Evolutionary conservation across 352 stramenopile genomes (phyloP).

Genomic region (Phytophthora sojae): DNA sequence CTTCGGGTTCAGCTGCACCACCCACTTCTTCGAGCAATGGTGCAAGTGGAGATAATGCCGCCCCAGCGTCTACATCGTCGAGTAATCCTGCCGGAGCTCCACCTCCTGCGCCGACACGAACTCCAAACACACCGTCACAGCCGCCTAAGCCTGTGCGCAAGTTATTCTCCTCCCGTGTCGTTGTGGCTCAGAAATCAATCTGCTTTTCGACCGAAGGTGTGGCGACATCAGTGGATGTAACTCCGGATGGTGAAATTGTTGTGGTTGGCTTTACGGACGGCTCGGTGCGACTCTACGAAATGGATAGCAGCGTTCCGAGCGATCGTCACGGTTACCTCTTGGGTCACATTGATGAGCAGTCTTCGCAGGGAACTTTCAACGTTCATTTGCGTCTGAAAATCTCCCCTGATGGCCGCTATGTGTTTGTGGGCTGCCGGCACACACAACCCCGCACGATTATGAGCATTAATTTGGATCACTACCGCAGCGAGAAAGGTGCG

Average conservation of each 20-base stretch:
- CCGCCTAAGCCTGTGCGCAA: slow-evolving; percentile 57
- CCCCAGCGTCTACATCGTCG: background rate
- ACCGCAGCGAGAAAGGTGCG: slow-evolving; percentile 84
- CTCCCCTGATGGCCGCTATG: slow-evolving; percentile 74
- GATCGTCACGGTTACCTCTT: slow-evolving; percentile 84
- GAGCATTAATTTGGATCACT: slow-evolving; percentile 85
- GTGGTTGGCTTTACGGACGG: slow-evolving; percentile 85
- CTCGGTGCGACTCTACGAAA: slow-evolving; percentile 82
- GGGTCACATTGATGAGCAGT: slow-evolving; percentile 83
- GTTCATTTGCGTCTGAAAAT: slow-evolving; percentile 82
- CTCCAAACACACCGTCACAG: slow-evolving; percentile 17
- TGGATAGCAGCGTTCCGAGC: slow-evolving; percentile 85
- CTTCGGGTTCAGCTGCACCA: background rate
- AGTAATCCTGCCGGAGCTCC: background rate
- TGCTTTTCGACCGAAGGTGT: slow-evolving; percentile 84
- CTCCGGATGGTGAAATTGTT: slow-evolving; percentile 80
- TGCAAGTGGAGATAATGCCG: background rate
- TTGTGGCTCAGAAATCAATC: slow-evolving; percentile 71
- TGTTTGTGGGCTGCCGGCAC: slow-evolving; percentile 84
- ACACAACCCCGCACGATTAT: slow-evolving; percentile 69
- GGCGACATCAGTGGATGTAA: slow-evolving; percentile 79
- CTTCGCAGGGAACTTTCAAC: slow-evolving; percentile 53
- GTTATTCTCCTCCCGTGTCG: slow-evolving; percentile 51
- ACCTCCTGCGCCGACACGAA: slow-evolving; percentile 2
- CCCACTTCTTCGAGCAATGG: background rate